Evolutionary conservation across 2,329 filamentous ascomycete species (phyloP).

Genomic region (Trichoderma arundinaceum): DNA sequence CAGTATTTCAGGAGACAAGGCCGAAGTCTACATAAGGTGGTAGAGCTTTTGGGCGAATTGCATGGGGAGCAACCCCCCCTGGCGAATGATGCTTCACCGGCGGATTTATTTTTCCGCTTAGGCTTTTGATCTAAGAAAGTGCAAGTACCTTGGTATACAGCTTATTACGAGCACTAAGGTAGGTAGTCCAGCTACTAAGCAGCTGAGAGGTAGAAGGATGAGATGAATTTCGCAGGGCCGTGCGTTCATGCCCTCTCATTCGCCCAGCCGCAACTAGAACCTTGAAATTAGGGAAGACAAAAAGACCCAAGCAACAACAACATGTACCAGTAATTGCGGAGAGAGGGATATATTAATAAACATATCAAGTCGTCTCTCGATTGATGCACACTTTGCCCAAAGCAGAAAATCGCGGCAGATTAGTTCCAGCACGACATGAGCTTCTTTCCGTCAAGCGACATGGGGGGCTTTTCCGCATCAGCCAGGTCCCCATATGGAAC

Average conservation of each 20-base stretch:
- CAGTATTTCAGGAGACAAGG: conserved; percentile 1
- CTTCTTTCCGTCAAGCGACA: neutral
- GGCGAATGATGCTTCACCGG: conserved; percentile 6
- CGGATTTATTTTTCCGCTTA: conserved; percentile 24
- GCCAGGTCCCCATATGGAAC: neutral
- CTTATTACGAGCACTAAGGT: neutral
- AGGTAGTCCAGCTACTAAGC: too few species aligned
- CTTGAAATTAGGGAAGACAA: neutral
- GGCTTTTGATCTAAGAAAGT: neutral
- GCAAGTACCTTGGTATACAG: neutral
- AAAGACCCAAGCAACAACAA: neutral
- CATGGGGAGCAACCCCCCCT: neutral
- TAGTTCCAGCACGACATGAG: neutral
- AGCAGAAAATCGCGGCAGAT: neutral
- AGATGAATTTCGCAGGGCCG: too few species aligned
- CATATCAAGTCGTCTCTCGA: too few species aligned
- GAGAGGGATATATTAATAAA: too few species aligned
- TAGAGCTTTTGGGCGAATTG: neutral
- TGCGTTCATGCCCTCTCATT: too few species aligned
- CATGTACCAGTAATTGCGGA: too few species aligned
- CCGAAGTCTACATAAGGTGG: conserved; percentile 12
- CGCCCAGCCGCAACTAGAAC: too few species aligned
- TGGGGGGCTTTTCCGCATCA: neutral
- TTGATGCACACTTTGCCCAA: conserved; percentile 3
- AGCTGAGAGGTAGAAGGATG: too few species aligned